Evolutionary conservation across 2,329 filamentous ascomycete genomes (phyloP).

Genomic region (Pestalotiopsis sp.): DNA sequence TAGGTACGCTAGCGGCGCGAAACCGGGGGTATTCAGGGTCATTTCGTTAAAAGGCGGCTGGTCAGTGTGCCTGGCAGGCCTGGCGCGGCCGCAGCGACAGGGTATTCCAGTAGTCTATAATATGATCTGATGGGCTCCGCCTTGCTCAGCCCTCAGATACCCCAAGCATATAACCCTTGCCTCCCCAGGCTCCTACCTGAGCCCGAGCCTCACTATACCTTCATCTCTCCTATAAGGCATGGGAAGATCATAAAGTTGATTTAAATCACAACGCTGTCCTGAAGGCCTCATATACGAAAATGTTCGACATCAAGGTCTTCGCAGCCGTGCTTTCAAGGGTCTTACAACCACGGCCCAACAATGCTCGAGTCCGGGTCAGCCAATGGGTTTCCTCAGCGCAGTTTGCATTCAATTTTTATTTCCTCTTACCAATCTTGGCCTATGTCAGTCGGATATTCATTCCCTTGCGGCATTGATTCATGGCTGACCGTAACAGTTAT

Average conservation of each 20-base stretch:
- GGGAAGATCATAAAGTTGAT: neutral
- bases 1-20: too few species aligned
- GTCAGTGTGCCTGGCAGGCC: too few species aligned
- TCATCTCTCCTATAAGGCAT: neutral
- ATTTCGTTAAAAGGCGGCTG: too few species aligned
- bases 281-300: neutral
- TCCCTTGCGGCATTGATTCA: neutral
- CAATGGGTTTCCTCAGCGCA: neutral
- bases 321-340: neutral
- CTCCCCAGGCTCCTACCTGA: neutral
- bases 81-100: too few species aligned
- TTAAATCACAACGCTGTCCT: neutral
- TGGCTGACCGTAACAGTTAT: slow-evolving; percentile 34
- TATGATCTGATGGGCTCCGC: neutral
- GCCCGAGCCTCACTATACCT: neutral
- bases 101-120: too few species aligned
- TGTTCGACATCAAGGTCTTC: neutral
- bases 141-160: neutral
- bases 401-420: neutral
- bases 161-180: neutral
- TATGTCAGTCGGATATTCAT: neutral
- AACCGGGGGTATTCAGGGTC: too few species aligned
- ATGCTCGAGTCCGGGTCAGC: neutral
- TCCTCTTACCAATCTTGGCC: neutral
- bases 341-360: neutral